Evolutionary conservation across 2,329 filamentous ascomycete genomes (phyloP), one percentile per base, ranked within the genome.

Genomic region (Ceratocystis smalleyi): DNA sequence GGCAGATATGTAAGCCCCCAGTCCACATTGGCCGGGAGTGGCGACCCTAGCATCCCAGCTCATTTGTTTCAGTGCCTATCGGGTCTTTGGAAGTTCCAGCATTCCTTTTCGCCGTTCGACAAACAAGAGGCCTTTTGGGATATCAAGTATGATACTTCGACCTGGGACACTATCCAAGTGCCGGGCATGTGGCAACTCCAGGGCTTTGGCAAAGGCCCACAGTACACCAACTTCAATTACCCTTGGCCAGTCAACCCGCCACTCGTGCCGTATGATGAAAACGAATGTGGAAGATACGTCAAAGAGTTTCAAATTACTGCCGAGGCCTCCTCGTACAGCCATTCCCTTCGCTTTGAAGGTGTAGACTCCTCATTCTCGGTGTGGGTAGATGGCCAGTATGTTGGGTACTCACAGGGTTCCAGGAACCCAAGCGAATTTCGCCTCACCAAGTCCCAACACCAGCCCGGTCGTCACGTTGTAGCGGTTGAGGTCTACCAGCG

Each of bases 341-440:
- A 87, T 15, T 76, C 86, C n/a, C 73, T 91, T 3, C 77, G 86
- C 3, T 90, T 90, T 65, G 87, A 90, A 68, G 87, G 87, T 0
- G 86, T 90, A 0, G 87, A 90, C 70, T 82, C 84, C 55, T 82
- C 86, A 0, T 90, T 87, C 68, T 83, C 86, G 68, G 76, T 89
- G 1, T 89, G 83, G 79, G 70, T 91, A 2, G 90, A 91, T 69
- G 84, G 85, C 0, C 73, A 76, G 10, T 75, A 84, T 59, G 79
- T 89, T 6, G 87, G 87, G 1, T 90, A 90, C 70, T 83, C 83
- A 1, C 86, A 90, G 70, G 87, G 87, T 1, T 83, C 83, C 3
- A 78, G 87, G 22, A 89, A 90, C 67, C 83, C 87, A 0, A 82
- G 82, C 32, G 87, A 90, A 68, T 91, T 89, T 67, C 87, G 90